Evolutionary conservation across 768 basidiomycete genomes (phyloP), one percentile per base, ranked within the genome.

Genomic region (Saitozyma podzolica): DNA sequence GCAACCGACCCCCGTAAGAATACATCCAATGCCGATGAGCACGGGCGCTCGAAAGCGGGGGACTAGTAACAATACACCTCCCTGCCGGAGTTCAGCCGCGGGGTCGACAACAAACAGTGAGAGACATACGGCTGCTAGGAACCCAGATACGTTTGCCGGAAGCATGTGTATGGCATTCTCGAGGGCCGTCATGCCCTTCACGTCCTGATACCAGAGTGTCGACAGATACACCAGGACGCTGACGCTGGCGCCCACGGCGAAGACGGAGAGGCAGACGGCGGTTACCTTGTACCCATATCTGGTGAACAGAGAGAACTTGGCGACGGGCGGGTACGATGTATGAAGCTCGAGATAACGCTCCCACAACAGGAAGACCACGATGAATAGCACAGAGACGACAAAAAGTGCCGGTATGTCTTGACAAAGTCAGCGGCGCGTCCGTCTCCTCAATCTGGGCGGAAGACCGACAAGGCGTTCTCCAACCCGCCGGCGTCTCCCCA

Each of bases 321-420:
- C 58, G 9, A 75, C 54, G 3, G 74, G 74, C 5, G 71, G 69
- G n/a, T 61, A 50, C 11, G 56, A 50, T 3, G 59, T 68, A 1
- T 64, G 57, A 19, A 54, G 50, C 65, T 88, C 88, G 20, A 91
- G 81, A 68, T 83, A 82, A 56, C 80, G 72, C 64, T 90, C 86
- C 88, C 89, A 92, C 14, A 72, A 58, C n/a, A 86, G 50, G 80
- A 91, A 92, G 0, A 79, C 50, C 3, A 69, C 71, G 6, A 88
- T 54, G n/a, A 89, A 68, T n/a, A 87, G 16, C 3, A 89, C 76
- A 1, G 88, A 87, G 17, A 87, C 40, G 54, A 87, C 76, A 42
- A 92, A 80, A 5, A 87, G 82, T 0, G 82, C 85, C 50, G 89
- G 85, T 62, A 91, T 88, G 72, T 90, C 89, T 84, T 51, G 52